Conservation (phyloP, 2,329 filamentous ascomycete species). For the Neonectria magnoliae region DNA sequence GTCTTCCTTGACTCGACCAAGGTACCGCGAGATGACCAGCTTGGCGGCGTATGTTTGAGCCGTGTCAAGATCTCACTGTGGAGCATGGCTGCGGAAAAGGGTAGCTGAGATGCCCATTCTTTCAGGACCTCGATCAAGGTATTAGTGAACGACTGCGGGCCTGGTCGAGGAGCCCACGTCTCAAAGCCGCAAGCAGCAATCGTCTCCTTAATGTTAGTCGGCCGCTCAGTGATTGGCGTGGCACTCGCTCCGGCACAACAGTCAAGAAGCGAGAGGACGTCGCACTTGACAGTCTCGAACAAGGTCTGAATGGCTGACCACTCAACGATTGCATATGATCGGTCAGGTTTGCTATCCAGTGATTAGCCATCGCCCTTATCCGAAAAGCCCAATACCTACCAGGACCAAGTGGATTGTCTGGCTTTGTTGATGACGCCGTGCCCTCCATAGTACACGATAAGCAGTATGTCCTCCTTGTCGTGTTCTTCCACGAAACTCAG, state of each 20-base stretch:
- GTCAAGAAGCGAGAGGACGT: slow-evolving; percentile 39
- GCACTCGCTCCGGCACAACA: slow-evolving; percentile 42
- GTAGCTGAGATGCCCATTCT: slow-evolving; percentile 39
- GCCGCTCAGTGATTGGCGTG: slow-evolving; percentile 38
- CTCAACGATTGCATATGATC: slow-evolving; percentile 39
- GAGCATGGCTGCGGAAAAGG: slow-evolving; percentile 42
- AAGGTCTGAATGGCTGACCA: slow-evolving; percentile 43
- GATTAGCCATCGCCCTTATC: slow-evolving; percentile 16
- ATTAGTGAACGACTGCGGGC: slow-evolving; percentile 39
- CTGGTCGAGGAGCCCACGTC: slow-evolving; percentile 39
- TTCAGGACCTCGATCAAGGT: slow-evolving; percentile 41
- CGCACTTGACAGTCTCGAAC: slow-evolving; percentile 42
- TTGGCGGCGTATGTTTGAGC: slow-evolving; percentile 40
- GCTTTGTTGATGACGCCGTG: slow-evolving; percentile 41
- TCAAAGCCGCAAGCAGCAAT: slow-evolving; percentile 43
- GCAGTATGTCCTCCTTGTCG: slow-evolving; percentile 41
- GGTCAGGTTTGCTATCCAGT: slow-evolving; percentile 34
- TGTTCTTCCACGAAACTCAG: slow-evolving; percentile 40
- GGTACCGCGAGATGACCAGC: slow-evolving; percentile 35
- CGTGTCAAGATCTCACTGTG: slow-evolving; percentile 41
- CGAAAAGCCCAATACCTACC: slow-evolving; percentile 25
- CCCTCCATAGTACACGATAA: slow-evolving; percentile 41
- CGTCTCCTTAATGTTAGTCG: slow-evolving; percentile 42
- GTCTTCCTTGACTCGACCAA: slow-evolving; percentile 40
- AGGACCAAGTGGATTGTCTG: slow-evolving; percentile 41